A percentile compares a stretch with the other conserved stretches of the same genome.
Conservation (phyloP, 164 flowering plant genomes). For the Berberis vulgaris region DNA sequence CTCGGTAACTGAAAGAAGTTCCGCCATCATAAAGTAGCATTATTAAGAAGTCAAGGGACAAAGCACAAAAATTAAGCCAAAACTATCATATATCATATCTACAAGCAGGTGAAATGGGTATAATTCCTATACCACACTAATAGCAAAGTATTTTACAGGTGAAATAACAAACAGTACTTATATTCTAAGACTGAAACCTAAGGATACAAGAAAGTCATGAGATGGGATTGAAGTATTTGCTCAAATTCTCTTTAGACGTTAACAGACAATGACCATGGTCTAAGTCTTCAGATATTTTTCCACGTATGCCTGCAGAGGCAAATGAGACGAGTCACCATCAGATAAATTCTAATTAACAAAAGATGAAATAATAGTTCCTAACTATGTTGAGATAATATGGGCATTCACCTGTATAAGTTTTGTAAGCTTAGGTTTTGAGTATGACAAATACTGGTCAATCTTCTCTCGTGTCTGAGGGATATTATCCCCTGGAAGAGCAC, state of each 20-base stretch:
- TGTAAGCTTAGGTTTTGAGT: constrained; percentile 59
- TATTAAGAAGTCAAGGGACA: too few relatives aligned
- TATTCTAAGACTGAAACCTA: too few relatives aligned
- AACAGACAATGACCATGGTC: background rate
- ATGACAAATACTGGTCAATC: constrained; percentile 65
- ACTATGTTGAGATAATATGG: background rate
- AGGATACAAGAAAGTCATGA: too few relatives aligned
- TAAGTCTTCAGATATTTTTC: constrained; percentile 25
- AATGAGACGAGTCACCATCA: constrained; percentile 1
- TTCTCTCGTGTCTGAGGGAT: constrained; percentile 76
- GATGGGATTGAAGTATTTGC: too few relatives aligned
- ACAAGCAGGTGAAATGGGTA: too few relatives aligned
- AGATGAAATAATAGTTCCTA: background rate
- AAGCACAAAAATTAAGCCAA: too few relatives aligned
- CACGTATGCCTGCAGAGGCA: constrained; percentile 30
- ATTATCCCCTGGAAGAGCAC: constrained; percentile 43
- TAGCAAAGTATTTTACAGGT: too few relatives aligned
- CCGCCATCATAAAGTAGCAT: too few relatives aligned
- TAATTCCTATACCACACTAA: too few relatives aligned
- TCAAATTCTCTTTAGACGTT: background rate
- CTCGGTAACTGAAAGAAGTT: too few relatives aligned
- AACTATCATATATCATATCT: too few relatives aligned
- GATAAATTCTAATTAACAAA: background rate
- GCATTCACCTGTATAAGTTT: constrained; percentile 77
- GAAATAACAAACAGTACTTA: too few relatives aligned